Evolutionary conservation across 352 stramenopile species (phyloP), one percentile per base, ranked within the genome.

Genomic region (Globisporangium barbulae): DNA sequence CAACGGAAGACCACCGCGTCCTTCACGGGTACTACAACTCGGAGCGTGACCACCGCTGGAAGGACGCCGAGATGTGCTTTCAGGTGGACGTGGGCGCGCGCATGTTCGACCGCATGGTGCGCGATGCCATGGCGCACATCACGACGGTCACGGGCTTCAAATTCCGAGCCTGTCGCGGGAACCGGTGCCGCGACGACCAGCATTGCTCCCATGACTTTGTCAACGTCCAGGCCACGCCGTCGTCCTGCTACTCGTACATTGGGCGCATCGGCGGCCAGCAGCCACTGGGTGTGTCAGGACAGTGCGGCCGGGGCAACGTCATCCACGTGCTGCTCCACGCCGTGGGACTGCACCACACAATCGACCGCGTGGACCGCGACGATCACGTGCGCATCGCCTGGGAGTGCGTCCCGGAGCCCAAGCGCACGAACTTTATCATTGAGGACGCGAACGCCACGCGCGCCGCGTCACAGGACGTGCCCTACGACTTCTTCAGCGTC

Each of bases 401-500:
- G 86, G 86, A 94, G 59, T 94, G 86, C 64, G 63, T 94, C 0
- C 81, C 85, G 0, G 75, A 81, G 52, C 25, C 59, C 41, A 87
- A 91, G 44, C 81, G 86, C 59, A 83, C 72, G 53, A 85, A 80
- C 59, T 90, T 94, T 33, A 64, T 90, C 37, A 73, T 85, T 17
- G 83, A 94, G 67, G 73, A 90, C 17, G 44, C 33, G 41, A 58
- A 63, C 31, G 63, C 66, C 33, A 54, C 42, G 21, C 67, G 60
- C 25, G 59, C 52, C 3, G 10, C 56, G 2, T 61, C 56, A 10
- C 61, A 53, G 19, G 68, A 74, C 15, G 74, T 75, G 7, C 79
- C 84, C 2, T 94, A 94, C 69, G 83, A 94, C 55, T 89, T 91
- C 60, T 92, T 82, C 72, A 93, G 83, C 63, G 90, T 94, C 70